Evolutionary conservation across 495 filamentous ascomycete genomes (phyloP).

Genomic region (Penicillium chermesinum): DNA sequence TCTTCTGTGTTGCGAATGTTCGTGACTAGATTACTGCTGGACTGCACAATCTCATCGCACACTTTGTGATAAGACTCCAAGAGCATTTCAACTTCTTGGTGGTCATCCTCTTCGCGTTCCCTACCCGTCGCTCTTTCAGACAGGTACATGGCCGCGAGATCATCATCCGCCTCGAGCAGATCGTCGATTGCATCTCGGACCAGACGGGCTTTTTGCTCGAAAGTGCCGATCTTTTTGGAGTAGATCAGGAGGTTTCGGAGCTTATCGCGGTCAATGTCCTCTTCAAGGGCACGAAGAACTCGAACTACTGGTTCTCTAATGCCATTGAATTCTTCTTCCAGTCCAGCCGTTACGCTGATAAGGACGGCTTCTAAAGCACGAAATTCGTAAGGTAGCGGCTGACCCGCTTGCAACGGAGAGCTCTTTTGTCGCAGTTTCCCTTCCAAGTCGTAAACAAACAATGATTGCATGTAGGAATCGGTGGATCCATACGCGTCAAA

Average conservation of each 20-base stretch:
- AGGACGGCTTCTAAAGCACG: constrained; percentile 53
- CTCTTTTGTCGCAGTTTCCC: constrained; percentile 57
- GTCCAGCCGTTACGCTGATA: constrained; percentile 67
- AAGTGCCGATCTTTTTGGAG: constrained; percentile 91
- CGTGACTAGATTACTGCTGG: constrained; percentile 86
- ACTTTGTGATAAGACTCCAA: constrained; percentile 97
- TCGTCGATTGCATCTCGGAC: constrained; percentile 96
- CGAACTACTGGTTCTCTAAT: constrained; percentile 86
- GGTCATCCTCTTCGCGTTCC: constrained; percentile 74
- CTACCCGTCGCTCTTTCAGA: constrained; percentile 76
- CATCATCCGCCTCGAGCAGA: constrained; percentile 94
- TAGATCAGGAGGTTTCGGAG: constrained; percentile 83
- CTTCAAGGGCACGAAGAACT: constrained; percentile 84
- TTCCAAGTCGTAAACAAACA: constrained; percentile 90
- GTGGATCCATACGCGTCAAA: constrained; percentile 96
- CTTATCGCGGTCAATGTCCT: constrained; percentile 95
- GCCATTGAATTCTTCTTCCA: constrained; percentile 90
- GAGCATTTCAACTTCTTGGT: constrained; percentile 94
- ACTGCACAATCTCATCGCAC: constrained; percentile 95
- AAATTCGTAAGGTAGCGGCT: constrained; percentile 60
- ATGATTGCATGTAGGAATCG: constrained; percentile 88
- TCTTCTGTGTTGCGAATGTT: constrained; percentile 97
- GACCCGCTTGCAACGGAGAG: constrained; percentile 39
- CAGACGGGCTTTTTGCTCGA: constrained; percentile 92
- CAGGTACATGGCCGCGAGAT: constrained; percentile 91